Base-by-base conservation (phyloP, 1,284 basidiomycete species). In the Puccinia coronata region DNA sequence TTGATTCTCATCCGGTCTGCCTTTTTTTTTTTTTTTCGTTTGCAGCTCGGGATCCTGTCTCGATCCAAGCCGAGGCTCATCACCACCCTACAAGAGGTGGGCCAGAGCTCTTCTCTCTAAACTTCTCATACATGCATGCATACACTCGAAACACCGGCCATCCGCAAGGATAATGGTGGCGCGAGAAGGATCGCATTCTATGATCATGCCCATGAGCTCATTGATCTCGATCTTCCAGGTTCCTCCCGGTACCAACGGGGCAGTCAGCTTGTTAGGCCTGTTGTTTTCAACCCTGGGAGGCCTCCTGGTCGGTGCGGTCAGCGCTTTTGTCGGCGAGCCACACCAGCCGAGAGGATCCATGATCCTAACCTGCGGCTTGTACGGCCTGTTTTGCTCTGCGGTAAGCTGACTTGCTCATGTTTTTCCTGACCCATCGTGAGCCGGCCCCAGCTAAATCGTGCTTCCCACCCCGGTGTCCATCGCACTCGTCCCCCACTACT, bases 161-260 rank as follows among this genome's bases (percentile, higher is more conserved):
- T 83, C 84, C 0, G 57, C 31, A 61, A 61, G 57, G 57, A 61
- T 34, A 61, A 61, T 28, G 57, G 36, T 34, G 57, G 8, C n/a
- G 23, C 31, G 23, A 43, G 41, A 43, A 25, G 39, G 47, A 43
- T 18, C 53, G 0, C 41, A 8, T 74, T 36, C 36, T 59, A 59
- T 41, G 59, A 51, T 2, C 41, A 25, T 34, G 23, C 39, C 11
- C 55, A 25, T 34, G 57, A 34, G 28, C 57, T 34, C 18, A 61
- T 34, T 4, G 3, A 31, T 67, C 34, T 67, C 23, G 20, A 67
- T 67, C 8, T 12, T 67, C 34, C 39, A 77, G 75, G 61, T 77
- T 28, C 85, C 85, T 5, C 82, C 82, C 36, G 85, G 85, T 0
- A 85, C 85, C 0, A 85, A 85, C 61, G 85, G 85, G 25, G 85